Evolutionary conservation across 164 flowering plant species (phyloP), one percentile per base, ranked within the genome.

Genomic region (Vitis rupestris): DNA sequence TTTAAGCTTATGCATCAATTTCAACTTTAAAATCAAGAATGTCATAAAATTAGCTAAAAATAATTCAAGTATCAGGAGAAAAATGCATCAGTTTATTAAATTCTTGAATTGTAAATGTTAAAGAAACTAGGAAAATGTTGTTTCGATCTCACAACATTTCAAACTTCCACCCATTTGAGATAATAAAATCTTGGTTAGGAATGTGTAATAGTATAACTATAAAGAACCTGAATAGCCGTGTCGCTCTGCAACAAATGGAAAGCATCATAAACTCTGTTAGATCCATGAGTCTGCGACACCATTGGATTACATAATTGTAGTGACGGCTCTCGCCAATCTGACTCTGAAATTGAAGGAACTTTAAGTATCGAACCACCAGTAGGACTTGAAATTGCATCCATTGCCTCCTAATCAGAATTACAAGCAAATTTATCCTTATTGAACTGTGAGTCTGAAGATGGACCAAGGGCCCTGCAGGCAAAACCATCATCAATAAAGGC

Each of bases 251-350:
- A 60, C 60, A 88, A 61, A 73, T 79, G 82, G 60, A 93, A 86
- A 60, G 92, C 93, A 72, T 86, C 88, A 72, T 79, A 73, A 67
- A 87, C 87, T 63, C 76, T 77, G 54, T 75, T 72, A 59, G 57
- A 9, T 65, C 82, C 87, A 72, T 70, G 54, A 76, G 76, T 61
- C 59, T 74, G 80, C 60, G 75, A 49, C 30, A 23, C 30, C 64
- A 70, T 79, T 56, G 84, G 69, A 74, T 78, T 71, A 57, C 61
- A 72, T 6, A 79, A 65, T 23, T 77, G 69, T 51, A 74, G 31
- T 2, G 88, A 62, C 6, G 97, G 98, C 77, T 93, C 98, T 27
- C 78, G 68, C 98, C 90, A 89, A 65, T 93, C 98, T 65, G 74
- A 63, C 30, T 85, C 85, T 4, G 87, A 63, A 63, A 51, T 50